phyloP scores from a whole-genome alignment of 2,329 filamentous ascomycete species.

The Neocucurbitaria cava region DNA sequence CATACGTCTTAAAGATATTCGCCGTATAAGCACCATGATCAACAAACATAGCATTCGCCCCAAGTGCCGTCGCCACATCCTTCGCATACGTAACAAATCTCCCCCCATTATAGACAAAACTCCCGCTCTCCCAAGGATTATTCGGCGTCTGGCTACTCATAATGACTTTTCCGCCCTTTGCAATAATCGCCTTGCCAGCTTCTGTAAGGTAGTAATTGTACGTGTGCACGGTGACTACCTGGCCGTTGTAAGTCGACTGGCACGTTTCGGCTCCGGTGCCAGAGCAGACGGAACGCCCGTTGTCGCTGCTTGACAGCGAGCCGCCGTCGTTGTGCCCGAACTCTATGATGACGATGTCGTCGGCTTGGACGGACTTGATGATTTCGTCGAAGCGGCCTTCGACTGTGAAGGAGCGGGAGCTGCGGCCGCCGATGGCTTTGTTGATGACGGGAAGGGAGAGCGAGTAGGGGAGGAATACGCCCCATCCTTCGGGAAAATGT shows the following conservation, averaged over 20 bases:
- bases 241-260: constrained; percentile 59
- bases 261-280: constrained; percentile 63
- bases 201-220: constrained; percentile 67
- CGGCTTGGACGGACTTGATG: constrained; percentile 58
- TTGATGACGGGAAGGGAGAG: constrained; percentile 64
- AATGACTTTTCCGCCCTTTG: constrained; percentile 66
- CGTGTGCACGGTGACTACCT: constrained; percentile 64
- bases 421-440: constrained; percentile 70
- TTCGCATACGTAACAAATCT: constrained; percentile 65
- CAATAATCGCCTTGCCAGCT: constrained; percentile 61
- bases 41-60: constrained; percentile 58
- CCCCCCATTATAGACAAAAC: constrained; percentile 53
- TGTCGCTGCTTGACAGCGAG: constrained; percentile 61
- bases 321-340: constrained; percentile 78
- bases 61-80: constrained; percentile 54
- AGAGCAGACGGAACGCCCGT: constrained; percentile 66
- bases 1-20: constrained; percentile 60
- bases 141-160: constrained; percentile 67
- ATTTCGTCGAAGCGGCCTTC: constrained; percentile 70
- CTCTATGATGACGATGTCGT: constrained; percentile 73
- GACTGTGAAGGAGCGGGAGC: constrained; percentile 69
- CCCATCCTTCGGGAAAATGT: constrained; percentile 62
- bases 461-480: constrained; percentile 63
- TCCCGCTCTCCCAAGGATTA: constrained; percentile 67
- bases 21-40: constrained; percentile 67